Conservation (phyloP, 768 basidiomycete genomes). For the Amanita fuliginea region DNA sequence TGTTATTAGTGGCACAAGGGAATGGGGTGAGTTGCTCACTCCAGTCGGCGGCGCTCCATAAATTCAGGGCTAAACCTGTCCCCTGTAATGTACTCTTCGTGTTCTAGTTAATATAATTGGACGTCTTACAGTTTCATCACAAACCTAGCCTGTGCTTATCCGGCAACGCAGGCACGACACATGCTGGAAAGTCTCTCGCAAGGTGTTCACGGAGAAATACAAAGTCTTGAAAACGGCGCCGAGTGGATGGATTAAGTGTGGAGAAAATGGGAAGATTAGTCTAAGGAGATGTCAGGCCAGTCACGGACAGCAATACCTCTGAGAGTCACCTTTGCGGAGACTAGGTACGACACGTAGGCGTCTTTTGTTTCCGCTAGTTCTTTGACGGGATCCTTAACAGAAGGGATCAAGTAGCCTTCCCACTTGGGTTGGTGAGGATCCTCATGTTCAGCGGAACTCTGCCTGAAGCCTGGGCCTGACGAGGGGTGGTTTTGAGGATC, state of each 20-base stretch:
- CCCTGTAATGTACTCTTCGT: slow-evolving; percentile 91
- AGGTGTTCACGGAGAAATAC: slow-evolving; percentile 87
- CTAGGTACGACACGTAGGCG: slow-evolving; percentile 90
- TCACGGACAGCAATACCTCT: neutral
- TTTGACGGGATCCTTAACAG: slow-evolving; percentile 88
- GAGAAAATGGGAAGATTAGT: slow-evolving; percentile 88
- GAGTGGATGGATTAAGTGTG: slow-evolving; percentile 56
- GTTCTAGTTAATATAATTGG: neutral
- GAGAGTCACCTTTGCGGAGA: slow-evolving; percentile 67
- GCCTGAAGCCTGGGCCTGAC: slow-evolving; percentile 69
- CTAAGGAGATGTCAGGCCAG: slow-evolving; percentile 26
- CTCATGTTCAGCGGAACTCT: slow-evolving; percentile 63
- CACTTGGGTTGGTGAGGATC: slow-evolving; percentile 82
- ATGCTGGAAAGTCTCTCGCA: slow-evolving; percentile 87
- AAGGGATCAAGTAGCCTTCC: slow-evolving; percentile 78
- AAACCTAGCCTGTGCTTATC: slow-evolving; percentile 93
- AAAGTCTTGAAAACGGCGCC: slow-evolving; percentile 95
- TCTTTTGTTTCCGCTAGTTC: slow-evolving; percentile 97
- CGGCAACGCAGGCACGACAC: slow-evolving; percentile 94
- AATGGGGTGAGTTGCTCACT: slow-evolving; percentile 41
- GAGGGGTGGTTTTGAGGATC: slow-evolving; percentile 30
- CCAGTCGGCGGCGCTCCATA: slow-evolving; percentile 82
- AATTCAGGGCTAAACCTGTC: slow-evolving; percentile 97
- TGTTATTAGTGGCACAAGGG: neutral
- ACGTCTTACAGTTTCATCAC: slow-evolving; percentile 17